These are phyloP conservation scores for Ophiostoma triangulosporum DNA, from an alignment of 2,329 filamentous ascomycete species.

Conservation along the genomic window DNA sequence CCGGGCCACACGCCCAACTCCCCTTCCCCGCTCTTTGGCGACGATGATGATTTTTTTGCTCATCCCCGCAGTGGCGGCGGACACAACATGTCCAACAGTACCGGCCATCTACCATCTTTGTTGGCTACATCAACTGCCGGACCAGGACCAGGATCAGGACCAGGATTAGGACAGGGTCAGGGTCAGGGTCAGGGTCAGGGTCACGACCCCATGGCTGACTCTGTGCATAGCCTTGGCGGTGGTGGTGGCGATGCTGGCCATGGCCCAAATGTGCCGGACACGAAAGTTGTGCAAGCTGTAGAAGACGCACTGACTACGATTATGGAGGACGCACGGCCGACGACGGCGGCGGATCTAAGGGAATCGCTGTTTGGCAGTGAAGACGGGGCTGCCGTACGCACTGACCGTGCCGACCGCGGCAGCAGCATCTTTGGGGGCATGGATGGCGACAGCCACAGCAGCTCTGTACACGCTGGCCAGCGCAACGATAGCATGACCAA, in stretches of 20 bases:
- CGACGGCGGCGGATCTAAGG: conserved; percentile 50
- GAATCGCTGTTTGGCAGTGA: conserved; percentile 50
- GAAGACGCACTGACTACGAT: conserved; percentile 86
- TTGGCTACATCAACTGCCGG: background rate
- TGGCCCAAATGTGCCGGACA: conserved; percentile 39
- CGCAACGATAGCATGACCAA: background rate
- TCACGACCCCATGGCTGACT: conserved; percentile 52
- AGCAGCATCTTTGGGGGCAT: conserved; percentile 7
- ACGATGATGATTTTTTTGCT: conserved; percentile 54
- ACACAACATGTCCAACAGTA: background rate
- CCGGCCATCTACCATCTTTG: background rate
- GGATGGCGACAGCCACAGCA: background rate
- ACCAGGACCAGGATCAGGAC: conserved; percentile 45
- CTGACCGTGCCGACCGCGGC: conserved; percentile 27
- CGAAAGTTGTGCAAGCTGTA: conserved; percentile 78
- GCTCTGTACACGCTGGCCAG: background rate
- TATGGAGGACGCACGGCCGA: conserved; percentile 60
- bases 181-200: conserved; percentile 41
- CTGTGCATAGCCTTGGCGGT: conserved; percentile 62
- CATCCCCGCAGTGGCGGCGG: background rate
- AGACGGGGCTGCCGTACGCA: conserved; percentile 30
- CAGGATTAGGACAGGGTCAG: no score
- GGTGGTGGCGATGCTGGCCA: background rate
- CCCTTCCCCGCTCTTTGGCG: conserved; percentile 54
- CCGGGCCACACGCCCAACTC: conserved; percentile 13